Base-by-base conservation (phyloP, 2,329 filamentous ascomycete species). In the Cadophora gregata region DNA sequence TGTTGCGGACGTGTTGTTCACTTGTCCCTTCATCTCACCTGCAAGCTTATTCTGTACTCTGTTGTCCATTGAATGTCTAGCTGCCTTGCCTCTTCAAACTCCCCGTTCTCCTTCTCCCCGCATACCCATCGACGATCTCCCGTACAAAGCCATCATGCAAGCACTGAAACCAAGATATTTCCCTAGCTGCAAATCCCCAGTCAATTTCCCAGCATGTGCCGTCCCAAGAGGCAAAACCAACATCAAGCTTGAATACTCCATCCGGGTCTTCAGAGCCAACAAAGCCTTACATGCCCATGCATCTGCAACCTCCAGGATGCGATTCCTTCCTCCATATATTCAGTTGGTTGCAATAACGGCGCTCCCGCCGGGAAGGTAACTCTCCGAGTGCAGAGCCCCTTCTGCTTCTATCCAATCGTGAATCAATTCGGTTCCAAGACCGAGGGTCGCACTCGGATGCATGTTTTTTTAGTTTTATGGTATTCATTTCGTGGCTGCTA, bases 11-110 rank as follows among this genome's bases (percentile, higher is more conserved):
- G 25, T 9, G 50, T 31, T 31, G 50, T 53, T 19, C n/a, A 31
- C 19, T 58, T 31, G 31, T n/a, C 31, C 33, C 53, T 58, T 58
- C 53, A 58, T 58, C 31, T 58, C n/a, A 58, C 53, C 19, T 58
- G n/a, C 53, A 58, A 38, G 4, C 53, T 56, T 9, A 2, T 16
- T 10, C 8, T 12, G 19, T 24, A 25, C 4, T 38, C n/a, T 58
- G 9, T 38, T 38, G 38, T 14, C 53, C n/a, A 58, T n/a, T 58
- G n/a, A 10, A 14, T 5, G 36, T 25, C 19, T 36, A 38, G 29
- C 29, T 58, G 12, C 31, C 4, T 7, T 58, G 33, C 53, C 31
- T 24, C 33, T 38, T 58, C 33, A 38, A 25, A 58, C 50, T 33
- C 53, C 31, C 19, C 33, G 12, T 25, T 21, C 21, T 25, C 53